Evolutionary conservation across 2,329 filamentous ascomycete genomes (phyloP).

Genomic region (Xylaria sp.): DNA sequence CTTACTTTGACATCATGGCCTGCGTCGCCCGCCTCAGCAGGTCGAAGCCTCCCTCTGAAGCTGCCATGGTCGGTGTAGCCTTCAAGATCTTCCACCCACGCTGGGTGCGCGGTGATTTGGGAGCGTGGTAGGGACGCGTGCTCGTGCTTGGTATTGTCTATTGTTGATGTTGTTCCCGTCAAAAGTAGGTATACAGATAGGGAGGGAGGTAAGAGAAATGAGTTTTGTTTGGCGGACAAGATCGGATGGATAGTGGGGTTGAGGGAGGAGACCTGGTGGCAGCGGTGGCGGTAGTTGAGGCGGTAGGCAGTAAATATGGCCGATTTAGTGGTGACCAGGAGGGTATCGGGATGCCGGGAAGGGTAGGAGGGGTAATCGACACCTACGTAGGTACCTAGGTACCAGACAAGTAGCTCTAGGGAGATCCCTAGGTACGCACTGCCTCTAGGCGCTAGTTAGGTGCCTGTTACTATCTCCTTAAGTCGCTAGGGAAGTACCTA

Average conservation of each 20-base stretch:
- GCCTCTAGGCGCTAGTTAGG: no score
- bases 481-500: no score
- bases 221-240: conserved; percentile 31
- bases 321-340: background rate
- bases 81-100: conserved; percentile 27
- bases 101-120: conserved; percentile 24
- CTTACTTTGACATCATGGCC: conserved; percentile 66
- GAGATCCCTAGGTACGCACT: no score
- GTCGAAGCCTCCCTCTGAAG: conserved; percentile 60
- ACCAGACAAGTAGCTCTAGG: no score
- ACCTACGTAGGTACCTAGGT: background rate
- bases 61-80: conserved; percentile 50
- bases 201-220: conserved; percentile 14
- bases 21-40: conserved; percentile 66
- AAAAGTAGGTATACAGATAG: conserved; percentile 21
- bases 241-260: conserved; percentile 26
- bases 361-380: conserved; percentile 29
- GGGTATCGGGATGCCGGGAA: conserved; percentile 27
- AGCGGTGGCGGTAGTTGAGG: background rate
- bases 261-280: conserved; percentile 9
- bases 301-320: background rate
- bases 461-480: no score
- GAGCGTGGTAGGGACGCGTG: conserved; percentile 6
- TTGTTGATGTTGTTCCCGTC: background rate
- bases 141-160: background rate